Evolutionary conservation across 768 basidiomycete species (phyloP), one percentile per base, ranked within the genome.

Genomic region (Sistotremastrum suecicum): DNA sequence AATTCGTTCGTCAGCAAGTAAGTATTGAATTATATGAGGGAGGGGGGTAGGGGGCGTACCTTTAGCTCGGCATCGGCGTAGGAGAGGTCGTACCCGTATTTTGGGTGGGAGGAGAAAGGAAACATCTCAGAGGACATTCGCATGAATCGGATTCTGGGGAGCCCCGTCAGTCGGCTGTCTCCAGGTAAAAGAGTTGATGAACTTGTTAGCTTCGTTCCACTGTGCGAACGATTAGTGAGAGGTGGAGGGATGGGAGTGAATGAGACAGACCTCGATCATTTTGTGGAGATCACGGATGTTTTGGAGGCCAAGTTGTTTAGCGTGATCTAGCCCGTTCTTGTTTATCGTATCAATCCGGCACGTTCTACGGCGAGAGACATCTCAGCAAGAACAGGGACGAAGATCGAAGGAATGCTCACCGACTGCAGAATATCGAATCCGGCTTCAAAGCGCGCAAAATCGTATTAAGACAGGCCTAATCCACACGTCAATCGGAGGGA

Each of bases 101-200:
- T 69, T 11, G 63, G 68, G 53, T 97, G 92, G 1, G 83, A 84
- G 0, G 90, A 89, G 54, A 83, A 95, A 1, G 91, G 90, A 61
- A 95, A 94, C 75, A 95, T 80, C 51, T 90, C 86, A 5, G 87
- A 89, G 0, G 88, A 91, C 51, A 94, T 58, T 39, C 90, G 75
- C 64, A 92, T 75, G 62, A 91, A 94, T n/a, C 73, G 75, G 45
- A 94, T 90, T 41, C 77, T 69, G 73, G 76, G 49, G 7, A 10
- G 34, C 46, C 35, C 39, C 41, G 39, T 32, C n/a, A 28, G 29
- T 45, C 34, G 49, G 41, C n/a, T 3, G 38, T 34, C 44, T 39
- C 38, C 32, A 32, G 41, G 34, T 2, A 30, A 5, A 5, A 46
- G 28, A 45, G 3, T 33, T 35, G 28, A 57, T 66, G 43, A 56